phyloP scores from a whole-genome alignment of 2,329 filamentous ascomycete species.

The Talaromyces sp. region DNA sequence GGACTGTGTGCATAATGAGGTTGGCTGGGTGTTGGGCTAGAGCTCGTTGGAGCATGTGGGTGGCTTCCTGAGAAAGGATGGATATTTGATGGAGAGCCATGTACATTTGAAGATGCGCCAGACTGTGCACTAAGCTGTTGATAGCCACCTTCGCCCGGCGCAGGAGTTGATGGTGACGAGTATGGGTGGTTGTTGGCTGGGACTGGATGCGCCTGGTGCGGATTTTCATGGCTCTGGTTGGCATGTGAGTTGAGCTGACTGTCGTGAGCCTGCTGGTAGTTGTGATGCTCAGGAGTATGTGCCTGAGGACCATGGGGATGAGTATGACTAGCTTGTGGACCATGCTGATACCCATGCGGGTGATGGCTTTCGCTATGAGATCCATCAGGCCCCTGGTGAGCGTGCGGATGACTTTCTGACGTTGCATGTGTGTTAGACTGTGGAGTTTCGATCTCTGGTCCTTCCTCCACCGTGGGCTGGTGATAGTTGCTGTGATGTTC shows the following conservation, averaged over 20 bases:
- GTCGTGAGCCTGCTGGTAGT: neutral
- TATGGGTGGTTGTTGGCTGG: neutral
- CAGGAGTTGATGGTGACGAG: neutral
- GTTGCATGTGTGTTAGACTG: constrained; percentile 1
- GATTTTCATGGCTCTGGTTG: neutral
- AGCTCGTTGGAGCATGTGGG: neutral
- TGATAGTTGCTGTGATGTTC: neutral
- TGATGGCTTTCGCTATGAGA: neutral
- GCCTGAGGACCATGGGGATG: neutral
- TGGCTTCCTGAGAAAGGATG: neutral
- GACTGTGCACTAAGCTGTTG: constrained; percentile 1
- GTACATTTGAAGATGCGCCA: neutral
- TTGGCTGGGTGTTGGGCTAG: neutral
- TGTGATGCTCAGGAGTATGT: neutral
- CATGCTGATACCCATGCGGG: neutral
- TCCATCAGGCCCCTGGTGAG: neutral
- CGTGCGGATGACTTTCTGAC: neutral
- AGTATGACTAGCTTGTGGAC: neutral
- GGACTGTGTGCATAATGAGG: neutral
- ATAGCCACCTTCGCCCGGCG: neutral
- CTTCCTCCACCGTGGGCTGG: neutral
- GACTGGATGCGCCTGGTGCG: neutral
- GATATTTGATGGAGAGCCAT: neutral
- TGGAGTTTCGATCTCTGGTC: neutral
- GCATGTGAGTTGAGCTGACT: neutral